Evolutionary conservation across 2,329 filamentous ascomycete genomes (phyloP), one percentile per base, ranked within the genome.

Genomic region (Sphaerostilbella broomeana): DNA sequence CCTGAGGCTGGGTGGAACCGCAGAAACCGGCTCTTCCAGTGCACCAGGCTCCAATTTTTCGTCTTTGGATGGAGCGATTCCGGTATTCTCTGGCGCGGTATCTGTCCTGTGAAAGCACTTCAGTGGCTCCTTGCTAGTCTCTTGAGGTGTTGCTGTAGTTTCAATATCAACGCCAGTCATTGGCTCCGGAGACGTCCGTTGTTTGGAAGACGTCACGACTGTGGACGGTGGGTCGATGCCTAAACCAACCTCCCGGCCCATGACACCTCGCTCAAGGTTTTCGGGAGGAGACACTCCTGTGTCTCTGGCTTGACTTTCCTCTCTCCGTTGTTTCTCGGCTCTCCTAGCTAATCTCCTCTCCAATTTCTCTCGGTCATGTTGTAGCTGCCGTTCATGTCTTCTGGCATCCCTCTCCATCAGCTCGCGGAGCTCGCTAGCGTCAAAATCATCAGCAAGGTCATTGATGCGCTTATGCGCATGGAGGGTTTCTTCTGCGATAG

Each of bases 381-480:
- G 69, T 38, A 73, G 76, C 62, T 85, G 89, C 57, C 79, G 79
- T 49, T 95, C 86, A 48, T 75, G 79, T 42, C 92, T 76, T 52
- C 89, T 77, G 49, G 81, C 74, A 55, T 98, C 92, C 44, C 92
- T 73, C 52, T 98, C 92, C 76, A 98, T 83, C 20, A 97, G 70
- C 56, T 94, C 85, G 43, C 90, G 77, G 26, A 98, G 61, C 51
- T 87, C 89, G 37, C 83, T 78, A 4, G 92, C 84, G 61, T 87
- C 86, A 39, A 98, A 70, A 43, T 86, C 83, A 56, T 97, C 85
- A 16, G 88, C 92, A 30, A 97, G 63, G 61, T 84, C 65, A 63
- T 86, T 63, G 57, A 84, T 62, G 53, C 77, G 63, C 62, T 81
- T 79, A 50, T 77, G 75, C 3, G 73, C 73, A 47, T 72, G 78